phyloP scores from a whole-genome alignment of 108 stramenopile species.

The Schizochytrium sp. region DNA sequence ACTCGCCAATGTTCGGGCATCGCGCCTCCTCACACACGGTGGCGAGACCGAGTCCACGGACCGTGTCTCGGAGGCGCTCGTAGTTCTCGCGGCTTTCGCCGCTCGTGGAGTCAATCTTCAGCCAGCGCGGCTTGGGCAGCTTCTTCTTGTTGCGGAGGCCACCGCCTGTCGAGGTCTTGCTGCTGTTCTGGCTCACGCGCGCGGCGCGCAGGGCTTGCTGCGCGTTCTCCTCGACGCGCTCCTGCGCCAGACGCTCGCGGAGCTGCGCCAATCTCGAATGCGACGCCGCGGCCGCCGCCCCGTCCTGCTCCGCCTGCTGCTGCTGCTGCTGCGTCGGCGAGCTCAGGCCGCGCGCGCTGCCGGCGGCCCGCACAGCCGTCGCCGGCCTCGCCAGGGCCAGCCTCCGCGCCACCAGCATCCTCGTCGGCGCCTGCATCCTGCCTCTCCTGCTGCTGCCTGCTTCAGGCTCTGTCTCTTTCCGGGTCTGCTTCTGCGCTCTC shows the following conservation, averaged over 20 bases:
- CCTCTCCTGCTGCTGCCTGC: no score
- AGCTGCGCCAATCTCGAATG: not conserved
- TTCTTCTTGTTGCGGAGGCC: constrained; percentile 13
- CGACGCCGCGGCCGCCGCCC: not conserved
- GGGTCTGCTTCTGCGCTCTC: no score
- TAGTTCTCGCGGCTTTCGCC: constrained; percentile 22
- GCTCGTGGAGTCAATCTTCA: not conserved
- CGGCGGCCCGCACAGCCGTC: no score
- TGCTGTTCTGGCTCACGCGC: not conserved
- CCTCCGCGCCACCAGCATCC: no score
- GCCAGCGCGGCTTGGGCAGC: constrained; percentile 11
- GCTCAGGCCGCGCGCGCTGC: no score
- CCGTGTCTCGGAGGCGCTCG: constrained; percentile 36
- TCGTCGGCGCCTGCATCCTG: no score
- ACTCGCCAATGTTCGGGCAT: constrained; percentile 99
- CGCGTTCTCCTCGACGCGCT: not conserved
- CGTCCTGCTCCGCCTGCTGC: not conserved
- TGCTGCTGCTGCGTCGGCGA: not conserved
- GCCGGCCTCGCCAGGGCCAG: no score
- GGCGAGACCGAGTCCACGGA: constrained; percentile 61
- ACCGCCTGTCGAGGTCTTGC: not conserved
- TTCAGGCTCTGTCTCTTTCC: no score
- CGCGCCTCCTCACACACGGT: constrained; percentile 98
- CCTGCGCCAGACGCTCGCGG: not conserved
- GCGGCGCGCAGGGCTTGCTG: not conserved